Base-by-base conservation (phyloP, 495 filamentous ascomycete genomes). In the Trichodelitschia bisporula region DNA sequence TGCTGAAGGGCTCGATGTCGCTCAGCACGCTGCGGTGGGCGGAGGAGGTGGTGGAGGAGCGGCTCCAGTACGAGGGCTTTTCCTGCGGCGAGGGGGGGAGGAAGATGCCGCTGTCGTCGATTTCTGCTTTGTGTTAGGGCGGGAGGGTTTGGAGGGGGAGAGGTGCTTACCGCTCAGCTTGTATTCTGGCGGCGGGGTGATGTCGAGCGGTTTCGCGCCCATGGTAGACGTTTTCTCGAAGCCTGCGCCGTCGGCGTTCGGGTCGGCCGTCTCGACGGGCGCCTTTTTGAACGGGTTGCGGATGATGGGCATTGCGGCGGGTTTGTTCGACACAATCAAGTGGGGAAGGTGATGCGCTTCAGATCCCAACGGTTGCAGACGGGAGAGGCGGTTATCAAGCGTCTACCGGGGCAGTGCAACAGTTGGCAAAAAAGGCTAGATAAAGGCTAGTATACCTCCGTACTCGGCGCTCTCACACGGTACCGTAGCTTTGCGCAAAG, bases 81-180 rank as follows among this genome's bases (percentile, higher is more conserved):
- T 93, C 86, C 15, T 72, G 62, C 0, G 86, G 84, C 13, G 86
- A 93, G 18, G 86, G 86, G 80, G 86, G 86, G 38, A 95, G 72
- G 54, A 92, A 97, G 32, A 92, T 77, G 27, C 86, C 86, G 53
- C 78, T 84, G 48, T 86, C 84, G 52, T 92, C 86, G 46, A 97
- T 84, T 21, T 93, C 86, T 97, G 46, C 30, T 12, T 9, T 8
- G 19, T 24, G 5, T 20, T 18, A n/a, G 21, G 6, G 21, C 6
- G 6, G n/a, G 21, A 24, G 6, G 21, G 21, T 24, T 24, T n/a
- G 6, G n/a, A 24, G n/a, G n/a, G n/a, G n/a, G n/a, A n/a, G n/a
- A n/a, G n/a, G n/a, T n/a, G n/a, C 48, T 37, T 40, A 55, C 51
- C 49, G 32, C 49, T 49, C 37, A 55, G 30, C 33, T 55, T 51